Evolutionary conservation across 495 filamentous ascomycete genomes (phyloP), one percentile per base, ranked within the genome.

Genomic region (Hypomontagnella submonticulosa): DNA sequence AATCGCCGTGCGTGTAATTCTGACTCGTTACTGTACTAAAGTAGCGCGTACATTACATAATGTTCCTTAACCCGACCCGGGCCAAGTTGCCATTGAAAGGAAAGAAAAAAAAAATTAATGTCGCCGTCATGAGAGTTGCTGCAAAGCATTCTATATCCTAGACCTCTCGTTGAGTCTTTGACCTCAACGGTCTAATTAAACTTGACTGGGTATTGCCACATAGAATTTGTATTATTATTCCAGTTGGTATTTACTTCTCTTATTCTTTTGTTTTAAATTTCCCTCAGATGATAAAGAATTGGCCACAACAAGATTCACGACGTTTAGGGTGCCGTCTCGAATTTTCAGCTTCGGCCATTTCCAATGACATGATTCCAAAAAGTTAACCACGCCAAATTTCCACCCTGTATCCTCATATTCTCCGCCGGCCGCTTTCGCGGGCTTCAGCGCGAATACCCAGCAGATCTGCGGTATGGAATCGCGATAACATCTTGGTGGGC

Each of bases 371-470:
- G 77, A 71, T 32, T 70, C 55, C 49, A 54, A 49, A 58, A 49
- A 47, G 53, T 58, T 55, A 46, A 59, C 27, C 53, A 4, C 75
- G 42, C 73, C 43, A 71, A 70, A 52, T 66, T 69, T 73, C 64
- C 77, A 83, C 70, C 67, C 79, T 81, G 79, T 80, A 73, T 81
- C 70, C 75, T 68, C 71, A 70, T 62, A 42, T 64, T 30, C 43
- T 70, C 48, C 64, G 57, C 58, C 75, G 67, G 71, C 78, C 82
- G 77, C 81, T 76, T 51, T 76, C 73, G 80, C 83, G 81, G 80
- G 80, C 79, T 71, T 75, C 78, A 72, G 75, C 77, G 73, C 75
- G 77, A 78, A 84, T 84, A 83, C 78, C 75, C 63, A 73, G 61
- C 72, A 80, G 75, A 70, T 61, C 55, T 64, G 60, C 63, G 54